Conservation (phyloP, 768 basidiomycete genomes). For the Amanita phalloides region DNA sequence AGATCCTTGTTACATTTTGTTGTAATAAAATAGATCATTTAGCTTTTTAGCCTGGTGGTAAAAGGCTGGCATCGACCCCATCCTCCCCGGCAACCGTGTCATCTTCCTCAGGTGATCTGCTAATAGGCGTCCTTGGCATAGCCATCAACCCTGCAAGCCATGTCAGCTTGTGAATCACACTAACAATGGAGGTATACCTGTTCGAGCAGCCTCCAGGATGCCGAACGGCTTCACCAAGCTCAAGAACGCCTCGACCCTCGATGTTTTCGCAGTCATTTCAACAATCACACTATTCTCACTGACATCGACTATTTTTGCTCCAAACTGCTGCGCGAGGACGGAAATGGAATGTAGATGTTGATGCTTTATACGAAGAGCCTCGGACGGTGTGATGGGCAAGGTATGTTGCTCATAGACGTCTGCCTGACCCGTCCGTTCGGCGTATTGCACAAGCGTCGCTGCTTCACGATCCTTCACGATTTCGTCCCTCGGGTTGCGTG, state of each 20-base stretch:
- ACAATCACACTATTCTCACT: constrained; percentile 92
- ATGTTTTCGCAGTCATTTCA: constrained; percentile 89
- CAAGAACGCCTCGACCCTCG: constrained; percentile 87
- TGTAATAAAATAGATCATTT: background rate
- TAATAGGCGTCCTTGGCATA: constrained; percentile 93
- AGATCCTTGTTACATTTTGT: too few species aligned
- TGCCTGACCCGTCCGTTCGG: constrained; percentile 49
- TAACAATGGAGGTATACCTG: constrained; percentile 43
- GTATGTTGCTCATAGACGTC: constrained; percentile 20
- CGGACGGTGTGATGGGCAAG: constrained; percentile 55
- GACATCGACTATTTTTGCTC: constrained; percentile 89
- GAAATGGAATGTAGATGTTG: constrained; percentile 84
- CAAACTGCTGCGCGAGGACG: constrained; percentile 78
- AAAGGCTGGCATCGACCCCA: constrained; percentile 77
- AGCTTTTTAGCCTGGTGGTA: constrained; percentile 76
- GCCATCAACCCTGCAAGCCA: constrained; percentile 75
- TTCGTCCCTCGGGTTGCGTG: constrained; percentile 32
- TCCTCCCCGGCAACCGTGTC: constrained; percentile 32
- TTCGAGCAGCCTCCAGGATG: constrained; percentile 88
- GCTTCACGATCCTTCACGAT: constrained; percentile 48
- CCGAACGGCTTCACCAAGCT: constrained; percentile 89
- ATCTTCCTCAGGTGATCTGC: constrained; percentile 49
- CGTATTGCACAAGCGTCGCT: constrained; percentile 57
- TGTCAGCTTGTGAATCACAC: constrained; percentile 1
- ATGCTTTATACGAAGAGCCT: constrained; percentile 85